Evolutionary conservation across 371 early-diverging fungal genomes (phyloP), one percentile per base, ranked within the genome.

Genomic region (Actinomucor elegans): DNA sequence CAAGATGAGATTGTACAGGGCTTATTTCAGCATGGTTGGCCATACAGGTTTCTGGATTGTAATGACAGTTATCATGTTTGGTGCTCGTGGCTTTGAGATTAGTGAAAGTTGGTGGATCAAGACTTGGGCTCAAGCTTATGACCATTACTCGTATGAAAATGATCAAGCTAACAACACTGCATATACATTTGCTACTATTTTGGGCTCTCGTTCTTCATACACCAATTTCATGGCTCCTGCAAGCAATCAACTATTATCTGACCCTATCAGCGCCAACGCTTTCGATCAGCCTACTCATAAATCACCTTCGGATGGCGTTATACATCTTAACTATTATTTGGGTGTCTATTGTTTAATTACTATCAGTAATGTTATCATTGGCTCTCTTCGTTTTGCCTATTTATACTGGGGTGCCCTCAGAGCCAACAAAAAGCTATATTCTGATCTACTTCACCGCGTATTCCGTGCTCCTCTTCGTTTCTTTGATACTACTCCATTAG

Each of bases 401-500:
- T 56, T 68, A 23, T 64, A 55, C 20, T 64, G 61, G 55, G 85
- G 88, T 1, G 73, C 79, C 0, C 48, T 89, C 15, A 70, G 79
- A 18, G 87, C 85, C 15, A 78, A 83, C 3, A 68, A 69, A 9
- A 47, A 42, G 1, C 37, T 89, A 11, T 84, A 83, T 51, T 44
- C 66, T 46, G 62, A 69, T 28, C 53, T 86, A 17, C 69, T 91
- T 35, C 45, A 73, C 38, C 66, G 84, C 1, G 73, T 90, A 7
- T 65, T 87, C 6, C 81, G 76, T 41, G 90, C 90, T 3, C 83
- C 81, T 21, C 71, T 93, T 48, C 76, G 87, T 8, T 95, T 95
- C 77, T 94, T 94, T 61, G 96, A 96, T 43, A 85, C 78, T 17
- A 96, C 94, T 17, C 96, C 97, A 2, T 67, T 93, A 14, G 97